Conservation (phyloP, 1,139 yeast genomes). For the Nadsonia commutata region DNA sequence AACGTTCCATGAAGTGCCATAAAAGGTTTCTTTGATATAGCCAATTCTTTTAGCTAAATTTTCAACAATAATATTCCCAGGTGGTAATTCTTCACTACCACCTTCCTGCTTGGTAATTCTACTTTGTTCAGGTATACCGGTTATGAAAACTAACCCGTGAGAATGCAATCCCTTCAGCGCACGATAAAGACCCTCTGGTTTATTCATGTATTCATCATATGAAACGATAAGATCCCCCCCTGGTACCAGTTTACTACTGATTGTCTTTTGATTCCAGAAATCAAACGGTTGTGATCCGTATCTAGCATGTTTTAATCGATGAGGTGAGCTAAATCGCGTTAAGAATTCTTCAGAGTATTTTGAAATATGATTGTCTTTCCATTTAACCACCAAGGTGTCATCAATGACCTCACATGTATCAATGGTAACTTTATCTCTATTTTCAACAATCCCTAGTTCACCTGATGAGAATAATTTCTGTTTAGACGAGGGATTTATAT, state of each 20-base stretch:
- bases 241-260: conserved; percentile 11
- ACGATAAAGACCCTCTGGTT: conserved; percentile 26
- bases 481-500: conserved; percentile 41
- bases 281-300: conserved; percentile 20
- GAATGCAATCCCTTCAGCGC: conserved; percentile 36
- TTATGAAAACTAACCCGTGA: conserved; percentile 46
- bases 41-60: conserved; percentile 48
- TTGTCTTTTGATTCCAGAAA: conserved; percentile 17
- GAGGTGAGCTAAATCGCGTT: conserved; percentile 27
- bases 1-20: conserved; percentile 64
- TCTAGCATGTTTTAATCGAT: conserved; percentile 22
- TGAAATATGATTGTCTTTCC: conserved; percentile 43
- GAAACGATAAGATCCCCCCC: conserved; percentile 21
- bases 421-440: conserved; percentile 2
- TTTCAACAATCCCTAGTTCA: conserved; percentile 20
- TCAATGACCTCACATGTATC: conserved; percentile 19
- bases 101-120: conserved; percentile 15
- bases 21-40: conserved; percentile 57
- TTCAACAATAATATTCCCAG: conserved; percentile 24
- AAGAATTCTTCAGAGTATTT: conserved; percentile 36
- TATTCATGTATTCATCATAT: conserved; percentile 32
- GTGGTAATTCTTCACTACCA: conserved; percentile 13
- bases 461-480: conserved; percentile 61
- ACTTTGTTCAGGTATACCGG: conserved; percentile 33
- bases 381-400: conserved; percentile 29